Evolutionary conservation across 495 filamentous ascomycete genomes (phyloP).

Genomic region (Penicillium nucicola): DNA sequence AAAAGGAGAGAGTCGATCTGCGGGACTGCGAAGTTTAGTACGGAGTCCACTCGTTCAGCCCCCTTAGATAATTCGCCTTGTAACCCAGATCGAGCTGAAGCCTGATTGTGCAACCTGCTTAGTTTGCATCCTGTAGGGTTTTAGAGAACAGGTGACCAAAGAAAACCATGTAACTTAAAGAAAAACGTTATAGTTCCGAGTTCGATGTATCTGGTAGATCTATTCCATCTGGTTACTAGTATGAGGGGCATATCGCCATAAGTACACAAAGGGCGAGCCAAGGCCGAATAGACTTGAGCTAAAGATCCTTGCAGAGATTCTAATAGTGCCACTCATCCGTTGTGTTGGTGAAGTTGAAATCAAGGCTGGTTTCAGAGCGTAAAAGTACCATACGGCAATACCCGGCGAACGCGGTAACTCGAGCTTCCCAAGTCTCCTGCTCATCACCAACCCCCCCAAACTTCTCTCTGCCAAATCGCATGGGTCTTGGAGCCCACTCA

Average conservation of each 20-base stretch:
- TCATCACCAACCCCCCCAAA: constrained; percentile 13
- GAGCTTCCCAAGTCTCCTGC: constrained; percentile 29
- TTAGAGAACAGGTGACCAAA: too few species aligned
- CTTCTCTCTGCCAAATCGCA: constrained; percentile 17
- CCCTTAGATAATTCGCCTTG: neutral
- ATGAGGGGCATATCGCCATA: too few species aligned
- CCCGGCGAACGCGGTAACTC: constrained; percentile 36
- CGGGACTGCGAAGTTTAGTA: constrained; percentile 19
- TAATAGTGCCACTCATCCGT: too few species aligned
- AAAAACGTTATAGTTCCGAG: too few species aligned
- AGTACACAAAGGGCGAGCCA: neutral
- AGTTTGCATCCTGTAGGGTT: neutral
- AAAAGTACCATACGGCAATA: constrained; percentile 20
- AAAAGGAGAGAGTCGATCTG: constrained; percentile 8
- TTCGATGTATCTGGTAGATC: too few species aligned
- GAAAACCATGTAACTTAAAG: too few species aligned
- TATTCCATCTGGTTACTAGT: too few species aligned
- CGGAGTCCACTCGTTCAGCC: constrained; percentile 2
- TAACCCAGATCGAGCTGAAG: too few species aligned
- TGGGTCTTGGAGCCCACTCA: constrained; percentile 30
- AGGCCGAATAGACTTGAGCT: neutral
- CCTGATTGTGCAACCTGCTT: neutral
- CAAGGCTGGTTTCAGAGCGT: constrained; percentile 9
- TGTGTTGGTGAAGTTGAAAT: neutral
- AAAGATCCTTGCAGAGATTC: neutral